Conservation (phyloP, 768 basidiomycete genomes). For the Agaricus blazei region DNA sequence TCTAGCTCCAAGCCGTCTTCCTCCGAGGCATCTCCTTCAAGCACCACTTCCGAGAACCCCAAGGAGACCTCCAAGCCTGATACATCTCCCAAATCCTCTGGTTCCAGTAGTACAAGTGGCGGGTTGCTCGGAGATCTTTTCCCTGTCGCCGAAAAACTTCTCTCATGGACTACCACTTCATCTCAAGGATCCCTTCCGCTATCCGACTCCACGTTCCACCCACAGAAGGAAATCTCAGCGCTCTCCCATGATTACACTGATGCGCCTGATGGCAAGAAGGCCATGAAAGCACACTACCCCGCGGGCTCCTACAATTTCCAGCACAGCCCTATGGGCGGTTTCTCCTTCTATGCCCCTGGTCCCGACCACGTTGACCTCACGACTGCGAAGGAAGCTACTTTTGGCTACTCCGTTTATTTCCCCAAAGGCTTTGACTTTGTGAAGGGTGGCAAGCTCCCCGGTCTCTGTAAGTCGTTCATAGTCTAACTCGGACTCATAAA, state of each 20-base stretch:
- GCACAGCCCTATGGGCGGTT: conserved; percentile 45
- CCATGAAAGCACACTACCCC: conserved; percentile 51
- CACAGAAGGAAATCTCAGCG: conserved; percentile 29
- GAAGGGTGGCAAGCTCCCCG: conserved; percentile 69
- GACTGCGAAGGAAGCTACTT: conserved; percentile 60
- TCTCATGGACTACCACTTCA: conserved; percentile 42
- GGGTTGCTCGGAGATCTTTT: conserved; percentile 31
- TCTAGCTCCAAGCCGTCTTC: background rate
- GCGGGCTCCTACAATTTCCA: conserved; percentile 52
- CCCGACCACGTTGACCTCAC: conserved; percentile 46
- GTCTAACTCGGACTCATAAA: background rate
- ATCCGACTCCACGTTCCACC: conserved; percentile 39
- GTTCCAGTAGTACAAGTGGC: background rate
- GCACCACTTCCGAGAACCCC: background rate
- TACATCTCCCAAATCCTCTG: conserved; percentile 14
- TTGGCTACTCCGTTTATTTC: conserved; percentile 61
- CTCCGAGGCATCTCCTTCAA: too few relatives aligned
- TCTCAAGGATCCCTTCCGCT: conserved; percentile 30
- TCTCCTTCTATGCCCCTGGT: conserved; percentile 71
- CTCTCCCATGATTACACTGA: conserved; percentile 36
- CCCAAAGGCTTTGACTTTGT: conserved; percentile 57
- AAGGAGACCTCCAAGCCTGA: conserved; percentile 4
- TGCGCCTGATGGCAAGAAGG: conserved; percentile 45
- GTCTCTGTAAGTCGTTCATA: conserved; percentile 47
- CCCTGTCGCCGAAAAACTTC: conserved; percentile 27